Conservation (phyloP, 179 eudicot genomes). For the Corrigiola litoralis region DNA sequence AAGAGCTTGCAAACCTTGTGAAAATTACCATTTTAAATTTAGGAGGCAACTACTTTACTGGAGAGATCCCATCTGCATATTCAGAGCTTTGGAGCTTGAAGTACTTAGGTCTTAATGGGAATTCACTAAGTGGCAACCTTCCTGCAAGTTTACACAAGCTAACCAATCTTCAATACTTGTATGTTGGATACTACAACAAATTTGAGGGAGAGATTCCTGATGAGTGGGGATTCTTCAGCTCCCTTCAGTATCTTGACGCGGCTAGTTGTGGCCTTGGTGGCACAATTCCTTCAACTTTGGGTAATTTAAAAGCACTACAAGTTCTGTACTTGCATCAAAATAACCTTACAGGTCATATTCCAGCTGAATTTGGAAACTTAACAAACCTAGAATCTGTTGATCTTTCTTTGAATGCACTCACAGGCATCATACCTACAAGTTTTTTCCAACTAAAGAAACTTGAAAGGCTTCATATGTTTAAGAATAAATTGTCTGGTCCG, state of each 20-base stretch:
- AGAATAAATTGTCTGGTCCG: slow-evolving; percentile 42
- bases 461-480: slow-evolving; percentile 31
- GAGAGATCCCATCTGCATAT: slow-evolving; percentile 51
- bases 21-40: slow-evolving; percentile 33
- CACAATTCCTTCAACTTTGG: slow-evolving; percentile 50
- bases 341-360: slow-evolving; percentile 44
- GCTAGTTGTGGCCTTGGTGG: slow-evolving; percentile 43
- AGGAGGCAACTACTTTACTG: slow-evolving; percentile 63
- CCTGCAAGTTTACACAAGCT: slow-evolving; percentile 43
- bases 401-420: slow-evolving; percentile 35
- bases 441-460: slow-evolving; percentile 37
- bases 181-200: slow-evolving; percentile 45
- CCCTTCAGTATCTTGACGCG: slow-evolving; percentile 36
- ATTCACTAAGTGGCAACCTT: slow-evolving; percentile 47
- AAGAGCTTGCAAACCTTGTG: slow-evolving; percentile 20
- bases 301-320: slow-evolving; percentile 38
- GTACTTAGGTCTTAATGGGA: slow-evolving; percentile 42
- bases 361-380: slow-evolving; percentile 43
- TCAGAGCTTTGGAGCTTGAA: slow-evolving; percentile 32
- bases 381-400: slow-evolving; percentile 38
- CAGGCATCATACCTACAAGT: slow-evolving; percentile 42
- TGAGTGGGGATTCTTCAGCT: slow-evolving; percentile 44
- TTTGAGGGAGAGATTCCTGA: slow-evolving; percentile 60
- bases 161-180: slow-evolving; percentile 33
- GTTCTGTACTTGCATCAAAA: slow-evolving; percentile 34